Conservation (phyloP, 257 asterid species). For the Solanum neorickii region DNA sequence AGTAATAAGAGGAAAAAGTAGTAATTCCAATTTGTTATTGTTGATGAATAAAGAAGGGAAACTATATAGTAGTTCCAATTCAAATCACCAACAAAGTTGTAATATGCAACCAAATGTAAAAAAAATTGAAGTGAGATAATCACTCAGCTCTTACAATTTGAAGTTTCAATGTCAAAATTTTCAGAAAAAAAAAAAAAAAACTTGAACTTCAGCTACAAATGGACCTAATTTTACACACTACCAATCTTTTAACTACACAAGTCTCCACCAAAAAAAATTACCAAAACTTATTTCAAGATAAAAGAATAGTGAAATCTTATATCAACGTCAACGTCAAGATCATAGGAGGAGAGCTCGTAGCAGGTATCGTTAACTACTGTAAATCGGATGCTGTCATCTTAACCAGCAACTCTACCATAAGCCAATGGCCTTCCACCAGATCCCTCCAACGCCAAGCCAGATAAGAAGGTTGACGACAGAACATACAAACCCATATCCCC, state of each 20-base stretch:
- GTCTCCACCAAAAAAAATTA: neutral
- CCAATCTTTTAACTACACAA: neutral
- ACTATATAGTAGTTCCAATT: neutral
- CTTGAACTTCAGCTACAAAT: neutral
- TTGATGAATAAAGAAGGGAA: neutral
- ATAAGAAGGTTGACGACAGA: slow-evolving; percentile 69
- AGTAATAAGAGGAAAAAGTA: neutral
- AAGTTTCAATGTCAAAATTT: neutral
- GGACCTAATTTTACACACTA: neutral
- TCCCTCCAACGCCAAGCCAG: slow-evolving; percentile 91
- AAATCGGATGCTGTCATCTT: neutral
- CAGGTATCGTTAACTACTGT: neutral
- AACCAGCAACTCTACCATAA: slow-evolving; percentile 42
- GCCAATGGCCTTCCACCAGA: slow-evolving; percentile 93
- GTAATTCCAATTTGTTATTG: too few relatives aligned
- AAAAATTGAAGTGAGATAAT: neutral
- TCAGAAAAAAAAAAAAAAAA: neutral
- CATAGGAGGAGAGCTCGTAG: neutral
- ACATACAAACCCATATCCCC: slow-evolving; percentile 83
- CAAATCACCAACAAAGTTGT: neutral
- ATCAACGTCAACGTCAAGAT: neutral
- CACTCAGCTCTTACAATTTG: neutral
- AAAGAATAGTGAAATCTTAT: neutral
- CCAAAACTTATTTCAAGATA: neutral
- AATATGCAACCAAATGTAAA: neutral